Conservation (phyloP, 306 rosid species). For the Acacia acuminata region DNA sequence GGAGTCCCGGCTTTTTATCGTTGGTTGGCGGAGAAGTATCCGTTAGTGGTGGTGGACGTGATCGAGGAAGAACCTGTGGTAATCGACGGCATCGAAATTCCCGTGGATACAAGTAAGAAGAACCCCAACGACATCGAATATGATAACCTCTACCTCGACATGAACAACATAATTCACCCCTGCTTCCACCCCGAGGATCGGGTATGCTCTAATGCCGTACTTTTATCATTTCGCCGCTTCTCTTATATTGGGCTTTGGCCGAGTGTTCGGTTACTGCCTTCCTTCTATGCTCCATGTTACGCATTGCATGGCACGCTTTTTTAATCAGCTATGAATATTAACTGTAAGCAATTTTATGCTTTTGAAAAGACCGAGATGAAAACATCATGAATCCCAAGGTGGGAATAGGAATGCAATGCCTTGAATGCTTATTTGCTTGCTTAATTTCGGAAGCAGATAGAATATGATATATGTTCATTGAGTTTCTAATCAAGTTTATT, state of each 20-base stretch:
- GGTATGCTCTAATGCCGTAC: slow-evolving; percentile 39
- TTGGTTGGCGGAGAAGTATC: slow-evolving; percentile 97
- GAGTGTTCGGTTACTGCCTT: background rate
- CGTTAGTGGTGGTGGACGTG: slow-evolving; percentile 76
- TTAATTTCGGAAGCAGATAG: background rate
- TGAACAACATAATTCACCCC: slow-evolving; percentile 96
- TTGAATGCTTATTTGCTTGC: background rate
- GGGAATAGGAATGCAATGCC: background rate
- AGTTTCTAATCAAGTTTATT: background rate
- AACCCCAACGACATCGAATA: slow-evolving; percentile 87
- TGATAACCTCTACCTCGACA: slow-evolving; percentile 94
- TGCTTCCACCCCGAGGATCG: slow-evolving; percentile 98
- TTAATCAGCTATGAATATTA: background rate
- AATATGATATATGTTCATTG: too few species aligned
- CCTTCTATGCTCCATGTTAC: background rate
- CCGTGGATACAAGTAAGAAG: slow-evolving; percentile 79
- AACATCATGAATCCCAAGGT: background rate
- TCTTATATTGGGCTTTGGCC: background rate
- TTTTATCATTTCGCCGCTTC: background rate
- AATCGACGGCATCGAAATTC: slow-evolving; percentile 71
- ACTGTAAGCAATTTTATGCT: background rate
- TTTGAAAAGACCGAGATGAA: background rate
- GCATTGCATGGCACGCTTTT: background rate
- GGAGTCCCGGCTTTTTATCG: slow-evolving; percentile 98
- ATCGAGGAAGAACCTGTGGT: slow-evolving; percentile 88